Conservation (phyloP, 2,329 filamentous ascomycete genomes). For the Fusarium subtropicale region DNA sequence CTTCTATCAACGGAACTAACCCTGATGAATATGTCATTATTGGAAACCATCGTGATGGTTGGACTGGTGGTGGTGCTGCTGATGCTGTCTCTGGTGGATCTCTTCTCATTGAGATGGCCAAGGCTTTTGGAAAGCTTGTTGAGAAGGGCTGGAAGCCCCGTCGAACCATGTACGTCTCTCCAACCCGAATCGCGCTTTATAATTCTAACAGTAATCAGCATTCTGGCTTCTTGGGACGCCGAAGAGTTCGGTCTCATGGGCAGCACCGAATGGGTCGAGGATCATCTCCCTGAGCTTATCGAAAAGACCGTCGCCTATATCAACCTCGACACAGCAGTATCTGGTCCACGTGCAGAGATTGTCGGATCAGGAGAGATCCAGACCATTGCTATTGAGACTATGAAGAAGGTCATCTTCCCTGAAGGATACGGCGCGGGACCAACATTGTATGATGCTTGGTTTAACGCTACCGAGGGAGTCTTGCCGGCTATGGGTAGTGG, state of each 20-base stretch:
- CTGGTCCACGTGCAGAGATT: slow-evolving; percentile 56
- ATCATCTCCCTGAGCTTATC: slow-evolving; percentile 20
- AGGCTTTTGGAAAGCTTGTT: slow-evolving; percentile 60
- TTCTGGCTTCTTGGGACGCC: slow-evolving; percentile 30
- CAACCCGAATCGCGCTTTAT: rapidly evolving
- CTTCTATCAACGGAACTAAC: slow-evolving; percentile 55
- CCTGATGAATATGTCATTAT: slow-evolving; percentile 59
- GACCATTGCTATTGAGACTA: slow-evolving; percentile 38
- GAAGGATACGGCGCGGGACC: slow-evolving; percentile 27
- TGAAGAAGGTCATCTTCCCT: slow-evolving; percentile 39
- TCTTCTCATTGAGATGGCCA: slow-evolving; percentile 61
- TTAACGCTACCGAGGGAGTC: slow-evolving; percentile 32
- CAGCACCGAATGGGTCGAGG: slow-evolving; percentile 32
- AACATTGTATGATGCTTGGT: slow-evolving; percentile 39
- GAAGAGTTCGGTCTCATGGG: slow-evolving; percentile 38
- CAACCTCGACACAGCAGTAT: slow-evolving; percentile 62
- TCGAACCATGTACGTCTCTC: slow-evolving; percentile 56
- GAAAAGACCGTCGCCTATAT: slow-evolving; percentile 54
- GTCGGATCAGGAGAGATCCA: slow-evolving; percentile 37
- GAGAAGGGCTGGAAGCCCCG: slow-evolving; percentile 63
- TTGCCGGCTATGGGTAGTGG: slow-evolving; percentile 31
- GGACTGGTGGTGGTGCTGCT: slow-evolving; percentile 64
- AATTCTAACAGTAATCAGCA: not conserved
- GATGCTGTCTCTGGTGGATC: slow-evolving; percentile 65
- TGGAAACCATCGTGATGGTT: slow-evolving; percentile 66